Evolutionary conservation across 257 asterid genomes (phyloP).

Genomic region (Thymus quinquecostatus): DNA sequence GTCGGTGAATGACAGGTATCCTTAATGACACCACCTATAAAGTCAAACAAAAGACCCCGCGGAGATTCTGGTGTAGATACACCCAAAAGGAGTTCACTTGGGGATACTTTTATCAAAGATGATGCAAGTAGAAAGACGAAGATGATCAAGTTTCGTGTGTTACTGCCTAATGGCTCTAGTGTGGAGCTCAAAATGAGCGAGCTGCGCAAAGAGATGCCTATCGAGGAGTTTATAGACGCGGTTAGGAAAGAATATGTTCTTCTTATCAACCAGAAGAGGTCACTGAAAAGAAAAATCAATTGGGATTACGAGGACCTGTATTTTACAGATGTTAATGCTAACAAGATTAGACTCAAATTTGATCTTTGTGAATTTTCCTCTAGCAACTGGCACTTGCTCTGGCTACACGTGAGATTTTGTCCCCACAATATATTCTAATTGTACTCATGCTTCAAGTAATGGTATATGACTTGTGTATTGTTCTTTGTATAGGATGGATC

Average conservation of each 20-base stretch:
- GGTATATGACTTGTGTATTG: slow-evolving; percentile 18
- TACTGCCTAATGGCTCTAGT: slow-evolving; percentile 57
- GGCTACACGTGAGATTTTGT: slow-evolving; percentile 50
- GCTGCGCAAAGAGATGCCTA: slow-evolving; percentile 30
- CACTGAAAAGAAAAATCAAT: slow-evolving; percentile 33
- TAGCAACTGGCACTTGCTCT: slow-evolving; percentile 42
- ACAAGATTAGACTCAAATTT: slow-evolving; percentile 32
- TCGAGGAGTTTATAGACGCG: slow-evolving; percentile 38
- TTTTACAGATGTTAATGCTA: slow-evolving; percentile 47
- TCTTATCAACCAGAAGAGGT: slow-evolving; percentile 20
- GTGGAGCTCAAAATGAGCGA: slow-evolving; percentile 44
- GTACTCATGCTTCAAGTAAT: not conserved
- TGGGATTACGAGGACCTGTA: slow-evolving; percentile 54
- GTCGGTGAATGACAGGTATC: slow-evolving; percentile 40
- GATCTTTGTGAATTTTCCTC: slow-evolving; percentile 39
- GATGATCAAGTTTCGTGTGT: slow-evolving; percentile 46
- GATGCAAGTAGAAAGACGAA: slow-evolving; percentile 9
- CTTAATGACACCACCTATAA: slow-evolving; percentile 31
- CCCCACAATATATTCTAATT: not conserved
- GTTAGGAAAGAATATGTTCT: slow-evolving; percentile 35
- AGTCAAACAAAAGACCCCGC: slow-evolving; percentile 42
- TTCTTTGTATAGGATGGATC: slow-evolving; percentile 66
- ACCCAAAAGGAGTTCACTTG: slow-evolving; percentile 38
- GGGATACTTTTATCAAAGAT: slow-evolving; percentile 18
- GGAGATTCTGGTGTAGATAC: slow-evolving; percentile 31